These are phyloP conservation scores for Lenwebbia sp. DNA, from an alignment of 345 rosid species.

Conservation along the genomic window DNA sequence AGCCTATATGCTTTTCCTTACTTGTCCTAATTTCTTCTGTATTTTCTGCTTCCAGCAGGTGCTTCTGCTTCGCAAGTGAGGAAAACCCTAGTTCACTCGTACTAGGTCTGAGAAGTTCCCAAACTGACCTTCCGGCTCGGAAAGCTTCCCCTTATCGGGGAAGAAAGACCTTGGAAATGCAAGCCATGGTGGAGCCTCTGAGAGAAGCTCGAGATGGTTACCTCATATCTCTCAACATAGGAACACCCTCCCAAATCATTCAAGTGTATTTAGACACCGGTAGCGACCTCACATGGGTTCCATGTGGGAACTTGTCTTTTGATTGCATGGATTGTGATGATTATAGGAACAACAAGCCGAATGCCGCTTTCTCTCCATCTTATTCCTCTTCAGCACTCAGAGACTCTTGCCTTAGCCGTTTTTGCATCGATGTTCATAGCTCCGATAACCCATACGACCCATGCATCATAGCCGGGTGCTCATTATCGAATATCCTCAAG, in stretches of 20 bases:
- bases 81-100: constrained; percentile 26
- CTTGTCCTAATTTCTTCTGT: not conserved
- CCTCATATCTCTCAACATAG: constrained; percentile 52
- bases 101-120: constrained; percentile 40
- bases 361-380: constrained; percentile 47
- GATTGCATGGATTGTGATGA: constrained; percentile 71
- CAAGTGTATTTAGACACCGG: constrained; percentile 85
- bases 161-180: not conserved
- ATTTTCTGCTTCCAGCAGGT: not conserved
- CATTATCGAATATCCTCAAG: constrained; percentile 43
- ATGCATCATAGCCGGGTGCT: constrained; percentile 63
- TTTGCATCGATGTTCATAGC: constrained; percentile 54
- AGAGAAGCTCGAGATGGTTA: constrained; percentile 73
- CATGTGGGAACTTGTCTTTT: constrained; percentile 68
- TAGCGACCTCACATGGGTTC: constrained; percentile 90
- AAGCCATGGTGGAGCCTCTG: constrained; percentile 31
- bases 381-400: constrained; percentile 45
- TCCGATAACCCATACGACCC: constrained; percentile 69
- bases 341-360: constrained; percentile 25
- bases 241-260: constrained; percentile 69
- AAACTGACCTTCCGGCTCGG: constrained; percentile 11
- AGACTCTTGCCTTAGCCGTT: constrained; percentile 45
- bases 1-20: not conserved
- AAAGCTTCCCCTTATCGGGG: not conserved
- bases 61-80: constrained; percentile 18